Evolutionary conservation across 208 protist species (phyloP), one percentile per base, ranked within the genome.

Genomic region (Wallacemonas sp.): DNA sequence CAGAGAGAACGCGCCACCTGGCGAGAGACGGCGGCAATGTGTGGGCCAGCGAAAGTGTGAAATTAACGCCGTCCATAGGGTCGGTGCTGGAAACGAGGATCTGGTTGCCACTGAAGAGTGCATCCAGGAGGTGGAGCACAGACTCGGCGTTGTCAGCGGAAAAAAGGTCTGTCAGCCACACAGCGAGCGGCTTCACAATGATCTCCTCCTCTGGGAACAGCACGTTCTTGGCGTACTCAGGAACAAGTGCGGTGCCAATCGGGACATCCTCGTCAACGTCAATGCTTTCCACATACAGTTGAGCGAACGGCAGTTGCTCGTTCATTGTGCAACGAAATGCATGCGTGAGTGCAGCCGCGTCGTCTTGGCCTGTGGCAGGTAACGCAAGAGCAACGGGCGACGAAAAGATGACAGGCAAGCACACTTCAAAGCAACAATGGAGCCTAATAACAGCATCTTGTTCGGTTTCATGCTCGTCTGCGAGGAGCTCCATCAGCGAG

Each of bases 81-180:
- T 79, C 50, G 2, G 64, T 59, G 8, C 82, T 79, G 3, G 72
- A 73, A 21, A 94, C 68, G 26, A 91, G 3, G 50, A 94, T 81
- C 68, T 94, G 89, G 24, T 83, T 83, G 0, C 89, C 89, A 36
- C 54, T 68, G n/a, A 92, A 86, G 6, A 94, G 71, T 8, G 81
- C 77, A 21, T 60, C 19, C 34, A 94, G 42, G 60, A 94, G 68
- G 17, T 42, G n/a, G n/a, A 80, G 59, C 15, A 76, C 61, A 19
- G 73, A 60, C 21, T 36, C 17, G n/a, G 54, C 22, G 9, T 27
- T 24, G 26, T 57, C 33, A 1, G 46, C 27, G 13, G 66, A 38
- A 9, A 83, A 29, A 67, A 79, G 76, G 39, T 87, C 62, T 13
- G 81, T 59, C 46, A 92, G 73, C 85, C 81, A 89, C n/a, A 83